A percentile compares a stretch with the other conserved stretches of the same genome.
Evolutionary conservation across 1,284 basidiomycete species (phyloP).

Genomic region (Naganishia sp.): DNA sequence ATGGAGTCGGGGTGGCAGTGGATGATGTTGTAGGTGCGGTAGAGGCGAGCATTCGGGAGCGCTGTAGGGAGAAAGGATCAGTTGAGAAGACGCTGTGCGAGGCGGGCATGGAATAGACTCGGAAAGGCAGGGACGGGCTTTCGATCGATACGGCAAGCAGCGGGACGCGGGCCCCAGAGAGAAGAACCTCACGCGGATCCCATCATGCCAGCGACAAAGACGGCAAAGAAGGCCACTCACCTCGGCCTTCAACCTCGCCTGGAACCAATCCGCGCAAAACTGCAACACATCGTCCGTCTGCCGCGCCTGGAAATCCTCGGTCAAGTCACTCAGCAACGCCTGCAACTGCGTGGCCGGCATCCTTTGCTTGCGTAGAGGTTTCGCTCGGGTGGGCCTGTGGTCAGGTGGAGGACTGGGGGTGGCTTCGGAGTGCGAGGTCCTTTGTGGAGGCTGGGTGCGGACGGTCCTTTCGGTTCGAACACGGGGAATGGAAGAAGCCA

Average conservation of each 20-base stretch:
- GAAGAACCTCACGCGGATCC: too few species aligned
- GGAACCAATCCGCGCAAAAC: constrained; percentile 80
- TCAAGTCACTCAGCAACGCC: constrained; percentile 28
- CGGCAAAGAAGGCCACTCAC: constrained; percentile 37
- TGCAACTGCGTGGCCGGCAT: constrained; percentile 26
- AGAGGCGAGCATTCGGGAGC: background rate
- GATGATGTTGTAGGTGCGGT: background rate
- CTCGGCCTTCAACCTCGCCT: constrained; percentile 55
- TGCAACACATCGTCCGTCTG: constrained; percentile 26
- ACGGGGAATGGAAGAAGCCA: background rate
- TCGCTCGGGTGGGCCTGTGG: background rate
- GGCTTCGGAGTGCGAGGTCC: background rate
- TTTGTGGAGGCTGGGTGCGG: background rate
- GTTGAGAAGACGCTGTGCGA: background rate
- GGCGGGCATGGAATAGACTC: background rate
- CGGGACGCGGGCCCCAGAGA: too few species aligned
- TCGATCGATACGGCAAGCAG: too few species aligned
- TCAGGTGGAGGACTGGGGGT: background rate
- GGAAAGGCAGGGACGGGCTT: background rate
- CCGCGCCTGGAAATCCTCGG: constrained; percentile 23
- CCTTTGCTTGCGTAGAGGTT: background rate
- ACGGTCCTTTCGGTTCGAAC: too few species aligned
- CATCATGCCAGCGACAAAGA: too few species aligned
- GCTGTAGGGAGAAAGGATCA: background rate
- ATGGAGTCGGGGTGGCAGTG: constrained; percentile 2